Base-by-base conservation (phyloP, 140 eudicot genomes). In the Ambrosia hybrid region DNA sequence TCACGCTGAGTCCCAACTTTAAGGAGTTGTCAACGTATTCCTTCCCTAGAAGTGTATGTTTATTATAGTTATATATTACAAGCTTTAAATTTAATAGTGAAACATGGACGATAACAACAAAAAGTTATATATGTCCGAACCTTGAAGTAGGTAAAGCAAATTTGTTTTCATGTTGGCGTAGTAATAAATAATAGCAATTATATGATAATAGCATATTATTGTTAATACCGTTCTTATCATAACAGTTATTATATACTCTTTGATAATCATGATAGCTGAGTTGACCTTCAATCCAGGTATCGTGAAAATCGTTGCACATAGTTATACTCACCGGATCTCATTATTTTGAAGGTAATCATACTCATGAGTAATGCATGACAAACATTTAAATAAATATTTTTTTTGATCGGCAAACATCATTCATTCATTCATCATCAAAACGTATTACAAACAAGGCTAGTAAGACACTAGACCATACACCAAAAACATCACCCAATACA, bases 81-180 rank as follows among this genome's bases (percentile, higher is more conserved):
- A 12, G 66, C 21, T 60, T 60, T 6, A 60, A 12, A 26, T 60
- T 60, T 34, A 60, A 60, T 60, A 60, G 67, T 36, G 26, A 36
- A 62, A 37, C 49, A 62, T 62, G 67, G 67, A 36, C 67, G 67
- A 62, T 37, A 36, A 62, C 67, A 62, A n/a, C 49, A 62, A 62
- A 62, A 36, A 17, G 48, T 36, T 62, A 36, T 61, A 48, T 36
- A 36, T 62, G 67, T 62, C 49, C 11, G 26, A 36, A 37, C 67
- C 7, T 62, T 49, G 30, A 62, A 61, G 67, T 62, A 36, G 67
- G 67, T 62, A 37, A 36, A 36, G 26, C 5, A 37, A 62, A 13
- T 62, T 62, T 62, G 67, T 62, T 62, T 36, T 62, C 67, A 61
- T 61, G 67, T 61, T 61, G 10, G 10, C 4, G 67, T 34, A 2